phyloP scores from a whole-genome alignment of 192 early-diverging fungal species.

The Entomortierella lignicola region DNA sequence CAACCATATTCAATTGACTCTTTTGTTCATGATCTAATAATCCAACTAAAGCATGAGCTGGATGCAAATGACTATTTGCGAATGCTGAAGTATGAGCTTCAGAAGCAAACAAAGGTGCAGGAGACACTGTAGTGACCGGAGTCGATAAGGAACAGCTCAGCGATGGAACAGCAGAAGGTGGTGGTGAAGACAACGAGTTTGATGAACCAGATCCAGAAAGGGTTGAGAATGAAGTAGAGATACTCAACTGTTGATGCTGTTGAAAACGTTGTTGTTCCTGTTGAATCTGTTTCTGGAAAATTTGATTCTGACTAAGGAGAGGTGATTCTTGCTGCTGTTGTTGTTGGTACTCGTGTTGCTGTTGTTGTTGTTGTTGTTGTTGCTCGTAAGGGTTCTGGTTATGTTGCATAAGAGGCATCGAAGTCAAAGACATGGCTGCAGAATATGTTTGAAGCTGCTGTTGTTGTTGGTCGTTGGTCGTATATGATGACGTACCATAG shows the following conservation, averaged over 20 bases:
- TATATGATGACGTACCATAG: constrained; percentile 1
- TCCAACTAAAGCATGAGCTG: constrained; percentile 4
- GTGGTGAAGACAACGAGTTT: constrained; percentile 12
- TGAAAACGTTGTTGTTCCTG: constrained; percentile 44
- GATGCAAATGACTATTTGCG: neutral
- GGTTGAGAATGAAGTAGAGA: constrained; percentile 8
- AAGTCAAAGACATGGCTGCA: constrained; percentile 27
- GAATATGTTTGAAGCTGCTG: constrained; percentile 19
- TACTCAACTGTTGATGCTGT: constrained; percentile 16
- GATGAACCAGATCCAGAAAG: constrained; percentile 8
- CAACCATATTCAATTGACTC: constrained; percentile 9
- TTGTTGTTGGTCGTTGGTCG: constrained; percentile 9
- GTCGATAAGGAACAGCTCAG: constrained; percentile 20
- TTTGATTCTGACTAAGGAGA: constrained; percentile 31
- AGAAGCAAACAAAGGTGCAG: constrained; percentile 4
- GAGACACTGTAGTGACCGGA: constrained; percentile 13
- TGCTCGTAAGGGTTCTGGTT: constrained; percentile 17
- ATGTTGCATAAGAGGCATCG: constrained; percentile 10
- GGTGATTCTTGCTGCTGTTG: constrained; percentile 7
- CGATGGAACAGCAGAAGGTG: constrained; percentile 26
- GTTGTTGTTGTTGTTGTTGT: no score
- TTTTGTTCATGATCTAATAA: constrained; percentile 25
- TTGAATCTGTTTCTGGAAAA: constrained; percentile 47
- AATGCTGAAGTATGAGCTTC: neutral
- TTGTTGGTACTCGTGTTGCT: constrained; percentile 27